A percentile compares a stretch with the other conserved stretches of the same genome.
phyloP scores from a whole-genome alignment of 768 basidiomycete genomes.

The Psilocybe sp. region DNA sequence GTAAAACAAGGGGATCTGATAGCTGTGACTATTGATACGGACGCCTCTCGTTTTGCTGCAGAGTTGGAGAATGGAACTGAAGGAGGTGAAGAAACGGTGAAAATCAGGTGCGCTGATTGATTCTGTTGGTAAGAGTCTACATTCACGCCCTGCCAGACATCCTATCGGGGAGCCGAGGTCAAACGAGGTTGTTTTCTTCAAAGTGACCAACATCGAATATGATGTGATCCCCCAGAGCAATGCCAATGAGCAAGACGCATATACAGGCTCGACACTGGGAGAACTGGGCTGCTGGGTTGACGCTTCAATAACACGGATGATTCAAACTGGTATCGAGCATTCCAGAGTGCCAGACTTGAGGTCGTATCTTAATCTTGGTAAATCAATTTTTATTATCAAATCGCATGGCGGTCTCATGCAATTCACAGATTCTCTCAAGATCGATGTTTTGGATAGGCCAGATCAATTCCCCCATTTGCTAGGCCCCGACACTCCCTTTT shows the following conservation, averaged over 20 bases:
- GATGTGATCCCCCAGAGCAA: constrained; percentile 41
- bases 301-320: constrained; percentile 63
- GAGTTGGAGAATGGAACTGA: constrained; percentile 22
- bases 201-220: constrained; percentile 74
- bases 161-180: constrained; percentile 20
- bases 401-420: not conserved
- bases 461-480: constrained; percentile 20
- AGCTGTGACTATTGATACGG: constrained; percentile 58
- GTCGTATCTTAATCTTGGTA: constrained; percentile 51
- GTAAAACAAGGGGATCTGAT: constrained; percentile 77
- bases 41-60: constrained; percentile 26
- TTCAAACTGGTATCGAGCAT: constrained; percentile 79
- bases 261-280: constrained; percentile 55
- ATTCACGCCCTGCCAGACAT: constrained; percentile 7
- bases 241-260: constrained; percentile 37
- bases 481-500: constrained; percentile 13
- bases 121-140: not conserved
- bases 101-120: constrained; percentile 18
- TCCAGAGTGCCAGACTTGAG: constrained; percentile 52
- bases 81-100: constrained; percentile 1
- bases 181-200: constrained; percentile 67
- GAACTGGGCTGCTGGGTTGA: constrained; percentile 89
- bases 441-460: constrained; percentile 5
- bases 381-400: constrained; percentile 5
- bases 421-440: constrained; percentile 8